phyloP scores from a whole-genome alignment of 768 basidiomycete species.

The Boletales sp. region DNA sequence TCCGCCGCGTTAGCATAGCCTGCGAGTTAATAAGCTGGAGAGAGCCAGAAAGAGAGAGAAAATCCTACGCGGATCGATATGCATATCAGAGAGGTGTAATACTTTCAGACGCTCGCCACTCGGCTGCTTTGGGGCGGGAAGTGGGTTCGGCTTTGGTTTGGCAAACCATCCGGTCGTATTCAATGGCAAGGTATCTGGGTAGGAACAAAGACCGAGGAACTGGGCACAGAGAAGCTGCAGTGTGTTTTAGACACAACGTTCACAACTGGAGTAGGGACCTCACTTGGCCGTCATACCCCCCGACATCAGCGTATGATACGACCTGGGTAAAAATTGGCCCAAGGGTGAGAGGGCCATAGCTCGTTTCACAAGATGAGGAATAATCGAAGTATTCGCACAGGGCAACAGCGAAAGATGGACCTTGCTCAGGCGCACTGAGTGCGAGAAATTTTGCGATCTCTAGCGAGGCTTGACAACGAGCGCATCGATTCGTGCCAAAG shows the following conservation, averaged over 20 bases:
- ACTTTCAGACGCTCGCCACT: conserved; percentile 69
- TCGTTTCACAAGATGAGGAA: conserved; percentile 45
- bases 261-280: background rate
- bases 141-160: conserved; percentile 70
- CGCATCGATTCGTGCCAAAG: conserved; percentile 54
- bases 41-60: background rate
- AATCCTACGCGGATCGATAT: conserved; percentile 64
- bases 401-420: conserved; percentile 51
- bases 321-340: conserved; percentile 71
- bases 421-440: conserved; percentile 57
- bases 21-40: conserved; percentile 21
- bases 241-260: background rate
- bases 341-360: conserved; percentile 43
- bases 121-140: conserved; percentile 53
- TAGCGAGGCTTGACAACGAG: conserved; percentile 56
- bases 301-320: conserved; percentile 64
- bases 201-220: conserved; percentile 54
- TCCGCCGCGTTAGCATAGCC: conserved; percentile 69
- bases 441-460: conserved; percentile 65
- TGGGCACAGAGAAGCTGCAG: conserved; percentile 55
- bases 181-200: conserved; percentile 55
- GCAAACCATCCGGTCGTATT: conserved; percentile 68
- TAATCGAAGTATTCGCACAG: conserved; percentile 62
- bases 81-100: conserved; percentile 74
- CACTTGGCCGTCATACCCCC: conserved; percentile 73